A percentile compares a stretch with the other conserved stretches of the same genome.
Conservation (phyloP, 2,329 filamentous ascomycete genomes). For the Penicillium palitans region DNA sequence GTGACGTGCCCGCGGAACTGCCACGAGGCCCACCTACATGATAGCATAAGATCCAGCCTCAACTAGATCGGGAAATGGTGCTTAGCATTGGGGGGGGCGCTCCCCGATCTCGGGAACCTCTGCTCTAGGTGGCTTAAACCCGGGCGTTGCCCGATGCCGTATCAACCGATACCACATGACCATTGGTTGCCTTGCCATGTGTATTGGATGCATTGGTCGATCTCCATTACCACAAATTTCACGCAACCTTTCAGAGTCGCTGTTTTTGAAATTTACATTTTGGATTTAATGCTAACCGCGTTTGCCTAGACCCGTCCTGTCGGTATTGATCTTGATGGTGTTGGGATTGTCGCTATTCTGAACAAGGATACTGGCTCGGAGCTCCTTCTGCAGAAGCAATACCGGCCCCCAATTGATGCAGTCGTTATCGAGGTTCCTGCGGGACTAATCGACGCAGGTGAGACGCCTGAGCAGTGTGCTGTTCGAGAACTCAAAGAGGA, state of each 20-base stretch:
- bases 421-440: constrained; percentile 62
- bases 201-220: not conserved
- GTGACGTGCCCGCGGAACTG: not conserved
- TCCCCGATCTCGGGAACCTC: not conserved
- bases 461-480: constrained; percentile 57
- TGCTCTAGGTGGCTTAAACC: not conserved
- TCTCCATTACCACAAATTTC: not conserved
- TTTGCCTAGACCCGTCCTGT: constrained; percentile 46
- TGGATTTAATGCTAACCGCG: constrained; percentile 12
- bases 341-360: constrained; percentile 62
- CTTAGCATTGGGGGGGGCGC: not conserved
- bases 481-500: constrained; percentile 63
- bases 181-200: constrained; percentile 1
- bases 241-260: not conserved
- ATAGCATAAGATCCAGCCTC: not conserved
- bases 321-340: constrained; percentile 56
- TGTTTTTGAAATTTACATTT: not conserved
- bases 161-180: not conserved
- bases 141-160: not conserved
- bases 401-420: constrained; percentile 60
- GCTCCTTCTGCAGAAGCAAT: constrained; percentile 59
- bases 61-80: not conserved
- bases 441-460: constrained; percentile 59
- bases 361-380: constrained; percentile 53
- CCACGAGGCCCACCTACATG: not conserved